Evolutionary conservation across 2,329 filamentous ascomycete species (phyloP).

Genomic region (Aspergillus amoenus): DNA sequence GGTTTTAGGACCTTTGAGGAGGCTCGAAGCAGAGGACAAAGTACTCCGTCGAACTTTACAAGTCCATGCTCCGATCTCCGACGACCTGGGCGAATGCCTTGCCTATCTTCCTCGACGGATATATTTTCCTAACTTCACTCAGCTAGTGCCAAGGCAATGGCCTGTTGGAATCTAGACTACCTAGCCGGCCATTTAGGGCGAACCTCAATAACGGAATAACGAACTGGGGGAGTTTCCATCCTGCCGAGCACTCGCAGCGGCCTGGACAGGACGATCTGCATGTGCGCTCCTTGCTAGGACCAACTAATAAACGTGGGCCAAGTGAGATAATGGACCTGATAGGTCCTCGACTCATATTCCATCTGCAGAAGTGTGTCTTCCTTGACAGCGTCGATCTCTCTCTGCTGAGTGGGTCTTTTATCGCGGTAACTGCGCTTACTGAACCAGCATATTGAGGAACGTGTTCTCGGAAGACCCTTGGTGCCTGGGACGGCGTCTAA

Average conservation of each 20-base stretch:
- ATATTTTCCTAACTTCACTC: not conserved
- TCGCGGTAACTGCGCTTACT: conserved; percentile 31
- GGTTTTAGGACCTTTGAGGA: not conserved
- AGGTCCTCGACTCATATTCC: not conserved
- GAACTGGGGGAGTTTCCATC: not conserved
- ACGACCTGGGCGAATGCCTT: not conserved
- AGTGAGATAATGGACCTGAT: not conserved
- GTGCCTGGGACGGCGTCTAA: not conserved
- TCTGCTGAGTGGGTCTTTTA: conserved; percentile 38
- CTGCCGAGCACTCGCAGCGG: not conserved
- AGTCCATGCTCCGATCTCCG: not conserved
- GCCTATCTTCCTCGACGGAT: not conserved
- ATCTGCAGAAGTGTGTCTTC: conserved; percentile 26
- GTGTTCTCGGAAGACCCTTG: conserved; percentile 10
- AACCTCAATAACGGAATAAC: not conserved
- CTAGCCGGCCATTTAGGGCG: not conserved
- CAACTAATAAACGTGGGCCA: not conserved
- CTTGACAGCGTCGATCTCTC: conserved; percentile 38
- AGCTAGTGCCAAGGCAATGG: not conserved
- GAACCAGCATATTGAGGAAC: conserved; percentile 45
- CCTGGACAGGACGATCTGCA: not conserved
- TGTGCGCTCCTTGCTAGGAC: not conserved
- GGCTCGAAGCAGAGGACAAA: not conserved
- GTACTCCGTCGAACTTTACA: not conserved
- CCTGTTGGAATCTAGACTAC: conserved; percentile 1